phyloP scores from a whole-genome alignment of 1,139 yeast species.

The Geotrichum aggregatum region DNA sequence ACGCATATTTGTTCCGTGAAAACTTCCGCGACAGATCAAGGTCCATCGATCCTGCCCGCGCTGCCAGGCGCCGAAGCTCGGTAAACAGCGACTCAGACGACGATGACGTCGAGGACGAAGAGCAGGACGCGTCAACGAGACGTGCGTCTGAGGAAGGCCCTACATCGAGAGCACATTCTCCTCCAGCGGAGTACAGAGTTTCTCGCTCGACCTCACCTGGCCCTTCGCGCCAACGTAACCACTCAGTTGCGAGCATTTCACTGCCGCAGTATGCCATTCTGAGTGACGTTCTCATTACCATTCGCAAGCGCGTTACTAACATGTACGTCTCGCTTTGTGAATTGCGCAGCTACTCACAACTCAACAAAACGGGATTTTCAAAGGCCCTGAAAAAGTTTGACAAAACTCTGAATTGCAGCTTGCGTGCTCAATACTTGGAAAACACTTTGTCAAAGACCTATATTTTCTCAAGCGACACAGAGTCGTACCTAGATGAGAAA shows the following conservation, averaged over 20 bases:
- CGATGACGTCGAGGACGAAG: conserved; percentile 20
- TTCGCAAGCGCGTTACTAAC: conserved; percentile 62
- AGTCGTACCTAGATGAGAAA: conserved; percentile 46
- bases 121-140: conserved; percentile 2
- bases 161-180: not conserved
- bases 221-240: not conserved
- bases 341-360: conserved; percentile 71
- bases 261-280: conserved; percentile 3
- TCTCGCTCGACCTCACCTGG: not conserved
- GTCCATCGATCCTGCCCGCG: conserved; percentile 1
- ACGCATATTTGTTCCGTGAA: conserved; percentile 14
- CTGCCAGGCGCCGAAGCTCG: not conserved
- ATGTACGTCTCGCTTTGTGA: conserved; percentile 77
- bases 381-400: conserved; percentile 89
- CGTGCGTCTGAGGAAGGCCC: not conserved
- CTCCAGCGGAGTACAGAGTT: conserved; percentile 1
- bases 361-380: conserved; percentile 81
- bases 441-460: conserved; percentile 38
- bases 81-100: conserved; percentile 21
- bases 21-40: conserved; percentile 4
- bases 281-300: conserved; percentile 48
- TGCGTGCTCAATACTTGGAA: conserved; percentile 49
- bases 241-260: not conserved
- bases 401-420: conserved; percentile 62
- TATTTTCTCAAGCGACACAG: conserved; percentile 48